Base-by-base conservation (phyloP, 2,329 filamentous ascomycete genomes). In the Verticillium zaregamsianum region DNA sequence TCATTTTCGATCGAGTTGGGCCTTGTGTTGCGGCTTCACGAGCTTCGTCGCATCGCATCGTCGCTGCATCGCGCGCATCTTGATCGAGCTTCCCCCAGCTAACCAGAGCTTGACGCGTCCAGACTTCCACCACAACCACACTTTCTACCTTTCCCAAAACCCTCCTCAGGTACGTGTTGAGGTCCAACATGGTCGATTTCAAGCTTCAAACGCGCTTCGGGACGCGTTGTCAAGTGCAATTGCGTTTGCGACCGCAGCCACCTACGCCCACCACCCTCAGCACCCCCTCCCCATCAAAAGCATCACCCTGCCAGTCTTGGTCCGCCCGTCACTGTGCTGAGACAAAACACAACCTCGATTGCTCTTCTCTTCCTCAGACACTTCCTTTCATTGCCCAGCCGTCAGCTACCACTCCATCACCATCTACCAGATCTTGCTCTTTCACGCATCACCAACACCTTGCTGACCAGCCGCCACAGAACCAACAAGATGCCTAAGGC, bases 401-500 rank as follows among this genome's bases (percentile, higher is more conserved):
- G 28, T 6, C 28, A 28, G 28, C 28, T 6, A 4, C 28, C 28
- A 28, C 28, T 28, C 6, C 28, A 6, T 28, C 28, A 28, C 28
- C 28, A 28, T 28, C 28, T 28, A 28, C 28, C 28, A 28, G 28
- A 6, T 28, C 28, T 28, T 28, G 28, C 28, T 28, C 4, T 6
- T 28, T 28, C 28, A 5, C 28, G 6, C 6, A 5, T 33, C 35
- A 39, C 56, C 28, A 28, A 15, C 31, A 35, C 35, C 35, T 23
- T n/a, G 55, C 60, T 57, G 6, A 49, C 28, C 4, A 15, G 31
- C 40, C 63, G 59, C 33, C 25, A 59, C 66, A 66, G 76, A 71
- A 69, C 64, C 63, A 61, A 71, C 79, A 85, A 71, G 66, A 87
- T 87, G 84, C 82, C 84, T 70, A 87, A 87, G 79, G 83, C 82